Base-by-base conservation (phyloP, 1,284 basidiomycete genomes). In the Moesziomyces globuligerus region DNA sequence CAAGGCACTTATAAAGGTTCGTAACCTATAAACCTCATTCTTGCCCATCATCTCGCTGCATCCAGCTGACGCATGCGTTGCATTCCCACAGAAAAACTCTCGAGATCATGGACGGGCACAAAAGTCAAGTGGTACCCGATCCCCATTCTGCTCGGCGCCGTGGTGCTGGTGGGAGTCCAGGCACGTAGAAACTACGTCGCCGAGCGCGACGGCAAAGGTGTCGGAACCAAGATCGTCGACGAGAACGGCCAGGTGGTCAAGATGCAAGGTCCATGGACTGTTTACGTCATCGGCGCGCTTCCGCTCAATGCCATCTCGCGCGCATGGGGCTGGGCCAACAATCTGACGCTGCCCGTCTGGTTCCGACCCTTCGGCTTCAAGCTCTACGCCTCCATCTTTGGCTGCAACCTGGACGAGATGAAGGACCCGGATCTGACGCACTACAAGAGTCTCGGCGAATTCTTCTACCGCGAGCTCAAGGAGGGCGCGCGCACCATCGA, bases 121-220 rank as follows among this genome's bases (percentile, higher is more conserved):
- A 93, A 92, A 1, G 93, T 91, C 48, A 91, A 89, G 83, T 98
- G 95, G 95, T 94, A 94, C 75, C 94, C 95, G 9, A 88, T 98
- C 41, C 95, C 95, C 15, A 85, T 97, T 60, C 91, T 92, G 15
- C 89, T 96, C 29, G 80, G 80, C 5, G 79, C 76, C 6, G 51
- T 67, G 4, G 80, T 81, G 21, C 66, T 82, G 0, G 72, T 82
- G 9, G 78, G 75, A 18, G 74, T 80, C 1, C 91, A 94, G 81
- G 93, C 90, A 75, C 86, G 90, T 42, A 89, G 89, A 76, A 87
- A 88, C 76, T 82, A 84, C 29, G 83, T 66, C 50, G 82, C 37
- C 75, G 83, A 78, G 68, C 79, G 56, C 32, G 61, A 68, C 20
- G 60, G 51, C 32, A 68, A 56, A 32, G 68, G 54, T 13, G 61